phyloP scores from a whole-genome alignment of 805 yeast genomes.

The Ogataea methylovora region DNA sequence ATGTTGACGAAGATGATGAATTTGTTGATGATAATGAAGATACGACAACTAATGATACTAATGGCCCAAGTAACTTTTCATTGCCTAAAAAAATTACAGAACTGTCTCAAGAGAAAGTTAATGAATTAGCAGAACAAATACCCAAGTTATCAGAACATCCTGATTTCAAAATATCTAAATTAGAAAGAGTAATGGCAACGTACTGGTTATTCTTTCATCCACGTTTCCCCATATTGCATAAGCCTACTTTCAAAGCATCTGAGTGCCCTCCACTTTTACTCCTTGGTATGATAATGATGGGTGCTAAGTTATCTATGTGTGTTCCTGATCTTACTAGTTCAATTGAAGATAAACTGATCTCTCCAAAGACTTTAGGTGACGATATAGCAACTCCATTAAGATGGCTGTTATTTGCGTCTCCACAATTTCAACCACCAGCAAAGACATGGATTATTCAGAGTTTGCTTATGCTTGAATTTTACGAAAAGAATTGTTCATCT shows the following conservation, averaged over 20 bases:
- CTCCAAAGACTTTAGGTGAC: slow-evolving; percentile 33
- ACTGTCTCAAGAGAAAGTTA: slow-evolving; percentile 12
- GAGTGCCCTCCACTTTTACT: slow-evolving; percentile 41
- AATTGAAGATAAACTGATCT: slow-evolving; percentile 10
- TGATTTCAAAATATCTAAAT: slow-evolving; percentile 21
- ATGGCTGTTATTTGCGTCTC: slow-evolving; percentile 61
- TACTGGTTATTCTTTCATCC: slow-evolving; percentile 59
- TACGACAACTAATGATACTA: neutral
- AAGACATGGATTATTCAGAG: slow-evolving; percentile 71
- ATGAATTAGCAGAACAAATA: slow-evolving; percentile 16
- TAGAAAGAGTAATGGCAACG: slow-evolving; percentile 22
- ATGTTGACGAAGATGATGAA: neutral
- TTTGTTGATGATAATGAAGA: neutral
- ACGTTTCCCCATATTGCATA: slow-evolving; percentile 51
- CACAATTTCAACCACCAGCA: slow-evolving; percentile 72
- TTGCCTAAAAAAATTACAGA: neutral
- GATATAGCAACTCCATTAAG: slow-evolving; percentile 52
- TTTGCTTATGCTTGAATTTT: slow-evolving; percentile 64
- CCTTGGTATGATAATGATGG: slow-evolving; percentile 48
- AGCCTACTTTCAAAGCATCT: slow-evolving; percentile 47
- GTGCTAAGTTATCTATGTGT: slow-evolving; percentile 32
- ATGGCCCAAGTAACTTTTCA: neutral
- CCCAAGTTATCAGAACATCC: slow-evolving; percentile 19
- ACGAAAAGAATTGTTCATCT: slow-evolving; percentile 66
- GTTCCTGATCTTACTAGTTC: slow-evolving; percentile 16